Conservation (phyloP, 1,284 basidiomycete genomes). For the Caloboletus firmus region DNA sequence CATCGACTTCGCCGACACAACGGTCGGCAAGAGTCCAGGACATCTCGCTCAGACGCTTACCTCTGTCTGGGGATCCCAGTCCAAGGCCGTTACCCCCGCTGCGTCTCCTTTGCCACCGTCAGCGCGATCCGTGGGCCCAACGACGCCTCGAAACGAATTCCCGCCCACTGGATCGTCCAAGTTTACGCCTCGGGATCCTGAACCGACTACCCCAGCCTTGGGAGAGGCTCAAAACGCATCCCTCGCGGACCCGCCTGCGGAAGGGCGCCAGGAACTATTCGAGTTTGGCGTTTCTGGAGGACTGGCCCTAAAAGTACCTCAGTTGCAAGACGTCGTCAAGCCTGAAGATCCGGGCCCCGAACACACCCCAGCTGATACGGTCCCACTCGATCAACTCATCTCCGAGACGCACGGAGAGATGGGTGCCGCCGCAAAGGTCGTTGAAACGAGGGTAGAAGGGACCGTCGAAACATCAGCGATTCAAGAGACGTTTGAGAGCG, state of each 20-base stretch:
- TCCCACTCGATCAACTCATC: constrained; percentile 22
- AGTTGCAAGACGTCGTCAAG: neutral
- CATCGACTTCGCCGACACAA: constrained; percentile 29
- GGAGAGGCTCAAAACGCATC: constrained; percentile 9
- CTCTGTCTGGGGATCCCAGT: constrained; percentile 33
- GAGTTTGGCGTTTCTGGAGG: neutral
- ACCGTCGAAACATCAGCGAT: constrained; percentile 6
- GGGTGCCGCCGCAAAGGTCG: neutral
- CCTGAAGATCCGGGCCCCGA: constrained; percentile 10
- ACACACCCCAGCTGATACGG: constrained; percentile 31
- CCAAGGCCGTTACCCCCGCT: constrained; percentile 31
- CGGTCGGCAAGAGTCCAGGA: constrained; percentile 32
- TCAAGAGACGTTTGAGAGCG: constrained; percentile 6
- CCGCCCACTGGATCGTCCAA: constrained; percentile 10
- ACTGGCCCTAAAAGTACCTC: constrained; percentile 14
- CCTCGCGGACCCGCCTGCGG: neutral
- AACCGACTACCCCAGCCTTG: constrained; percentile 9
- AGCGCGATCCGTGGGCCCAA: constrained; percentile 21
- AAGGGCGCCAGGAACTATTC: neutral
- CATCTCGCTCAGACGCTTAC: constrained; percentile 22
- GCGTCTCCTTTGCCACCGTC: constrained; percentile 25
- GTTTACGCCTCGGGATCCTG: constrained; percentile 3
- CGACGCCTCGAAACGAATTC: constrained; percentile 23
- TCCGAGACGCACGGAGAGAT: constrained; percentile 4
- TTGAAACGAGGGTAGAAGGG: constrained; percentile 7